Evolutionary conservation across 768 basidiomycete species (phyloP), one percentile per base, ranked within the genome.

Genomic region (Psilocybe cubensis): DNA sequence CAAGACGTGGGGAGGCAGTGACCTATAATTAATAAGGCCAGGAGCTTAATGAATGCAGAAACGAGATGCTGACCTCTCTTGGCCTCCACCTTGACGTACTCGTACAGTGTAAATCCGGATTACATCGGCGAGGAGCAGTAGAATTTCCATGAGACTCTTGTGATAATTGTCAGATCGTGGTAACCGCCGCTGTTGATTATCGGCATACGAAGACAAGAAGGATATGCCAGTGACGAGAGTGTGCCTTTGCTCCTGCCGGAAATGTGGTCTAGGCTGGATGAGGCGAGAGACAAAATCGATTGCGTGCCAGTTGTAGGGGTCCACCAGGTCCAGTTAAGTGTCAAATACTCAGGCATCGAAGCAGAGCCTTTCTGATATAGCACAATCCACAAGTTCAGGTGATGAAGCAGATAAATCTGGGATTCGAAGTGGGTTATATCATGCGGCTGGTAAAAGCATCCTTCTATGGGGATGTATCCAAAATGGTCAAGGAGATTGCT

Each of bases 351-450:
- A 25, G 44, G 44, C 45, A 54, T 43, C 31, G 44, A 46, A n/a
- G 35, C 53, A 43, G 44, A 23, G 44, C 21, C 9, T 25, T 46
- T 10, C 23, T 46, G 14, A 38, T 38, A 10, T 38, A 38, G 9
- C 35, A 38, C n/a, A 11, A 24, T 51, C 21, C 31, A 51, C 25
- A 12, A 11, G 51, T 18, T 48, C 55, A 51, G 49, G 56, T 57
- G 49, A 57, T 51, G 55, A 56, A 35, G 56, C 27, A 29, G 42
- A 57, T 23, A n/a, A 23, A 49, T 41, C 50, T 52, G 38, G 50
- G 45, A 29, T 28, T 48, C 41, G 50, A 52, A 40, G 21, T 41
- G 38, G 35, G 41, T 42, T n/a, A n/a, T 38, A 42, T 57, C 56
- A 51, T 57, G 56, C 42, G 56, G 48, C 29, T 23, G 43, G 33